These are phyloP conservation scores for Bidens hawaiensis DNA, from an alignment of 140 eudicot species.

Conservation along the genomic window DNA sequence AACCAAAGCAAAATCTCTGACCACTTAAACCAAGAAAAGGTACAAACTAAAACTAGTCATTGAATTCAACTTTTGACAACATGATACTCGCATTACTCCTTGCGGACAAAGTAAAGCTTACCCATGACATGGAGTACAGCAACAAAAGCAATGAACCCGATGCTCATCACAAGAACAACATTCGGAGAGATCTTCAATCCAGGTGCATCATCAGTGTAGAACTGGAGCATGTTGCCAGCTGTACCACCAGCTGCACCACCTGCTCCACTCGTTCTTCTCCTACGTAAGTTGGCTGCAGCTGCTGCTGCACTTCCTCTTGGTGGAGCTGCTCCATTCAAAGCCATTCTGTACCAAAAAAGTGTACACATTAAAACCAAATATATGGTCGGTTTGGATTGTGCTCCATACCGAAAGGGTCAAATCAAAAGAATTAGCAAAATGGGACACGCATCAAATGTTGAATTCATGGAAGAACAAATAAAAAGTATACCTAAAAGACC, in stretches of 20 bases:
- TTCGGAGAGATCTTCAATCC: slow-evolving; percentile 92
- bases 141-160: slow-evolving; percentile 94
- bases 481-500: neutral
- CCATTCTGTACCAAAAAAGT: slow-evolving; percentile 50
- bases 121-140: slow-evolving; percentile 96
- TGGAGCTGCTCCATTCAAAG: slow-evolving; percentile 76
- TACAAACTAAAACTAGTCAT: slow-evolving; percentile 27
- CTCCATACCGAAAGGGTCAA: neutral
- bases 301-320: slow-evolving; percentile 98
- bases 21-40: slow-evolving; percentile 21
- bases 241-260: slow-evolving; percentile 78
- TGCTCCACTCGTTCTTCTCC: slow-evolving; percentile 71
- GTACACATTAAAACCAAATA: slow-evolving; percentile 1
- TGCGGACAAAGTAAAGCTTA: slow-evolving; percentile 80
- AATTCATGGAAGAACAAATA: no score
- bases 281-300: slow-evolving; percentile 81
- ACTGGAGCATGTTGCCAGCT: slow-evolving; percentile 84
- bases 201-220: slow-evolving; percentile 94
- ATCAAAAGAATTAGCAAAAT: neutral
- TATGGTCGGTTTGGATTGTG: no score
- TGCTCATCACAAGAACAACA: slow-evolving; percentile 97
- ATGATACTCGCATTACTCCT: slow-evolving; percentile 31
- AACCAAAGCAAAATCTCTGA: neutral
- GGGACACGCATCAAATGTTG: neutral
- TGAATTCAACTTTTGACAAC: slow-evolving; percentile 14